Conservation (phyloP, 345 rosid species). For the Melaleuca alternifolia region DNA sequence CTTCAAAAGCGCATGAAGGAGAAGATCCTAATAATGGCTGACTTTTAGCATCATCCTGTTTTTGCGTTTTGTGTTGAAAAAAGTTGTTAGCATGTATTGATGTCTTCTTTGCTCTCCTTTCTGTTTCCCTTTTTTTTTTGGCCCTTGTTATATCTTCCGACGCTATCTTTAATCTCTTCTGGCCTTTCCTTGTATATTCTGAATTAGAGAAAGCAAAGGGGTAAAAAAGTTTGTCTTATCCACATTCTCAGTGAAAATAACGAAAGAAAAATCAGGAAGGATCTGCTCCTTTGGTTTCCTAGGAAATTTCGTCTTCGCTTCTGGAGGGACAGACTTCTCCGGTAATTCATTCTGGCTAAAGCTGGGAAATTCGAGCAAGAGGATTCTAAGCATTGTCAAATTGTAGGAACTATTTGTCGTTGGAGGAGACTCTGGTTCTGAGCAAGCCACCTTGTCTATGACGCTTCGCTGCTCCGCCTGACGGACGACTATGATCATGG, state of each 20-base stretch:
- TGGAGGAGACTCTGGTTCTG: not conserved
- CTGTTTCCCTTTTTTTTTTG: not conserved
- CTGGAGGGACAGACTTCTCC: not conserved
- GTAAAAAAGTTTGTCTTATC: not conserved
- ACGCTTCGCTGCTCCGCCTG: too few species aligned
- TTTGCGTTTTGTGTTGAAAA: not conserved
- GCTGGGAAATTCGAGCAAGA: not conserved
- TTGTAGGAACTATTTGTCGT: not conserved
- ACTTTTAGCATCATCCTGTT: not conserved
- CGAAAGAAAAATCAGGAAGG: not conserved
- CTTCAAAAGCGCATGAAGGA: constrained; percentile 1
- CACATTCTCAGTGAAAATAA: not conserved
- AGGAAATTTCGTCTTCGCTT: not conserved
- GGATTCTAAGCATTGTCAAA: not conserved
- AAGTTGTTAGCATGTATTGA: not conserved
- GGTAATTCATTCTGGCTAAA: not conserved
- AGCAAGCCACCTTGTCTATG: too few species aligned
- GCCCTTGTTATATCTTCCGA: not conserved
- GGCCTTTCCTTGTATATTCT: not conserved
- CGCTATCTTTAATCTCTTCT: not conserved
- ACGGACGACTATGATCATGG: too few species aligned
- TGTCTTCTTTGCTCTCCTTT: not conserved
- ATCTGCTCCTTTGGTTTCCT: not conserved
- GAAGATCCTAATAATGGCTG: constrained; percentile 12
- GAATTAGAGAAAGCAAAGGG: not conserved